A percentile compares a stretch with the other conserved stretches of the same genome.
Evolutionary conservation across 768 basidiomycete species (phyloP).

Genomic region (Boletus barrowsii): DNA sequence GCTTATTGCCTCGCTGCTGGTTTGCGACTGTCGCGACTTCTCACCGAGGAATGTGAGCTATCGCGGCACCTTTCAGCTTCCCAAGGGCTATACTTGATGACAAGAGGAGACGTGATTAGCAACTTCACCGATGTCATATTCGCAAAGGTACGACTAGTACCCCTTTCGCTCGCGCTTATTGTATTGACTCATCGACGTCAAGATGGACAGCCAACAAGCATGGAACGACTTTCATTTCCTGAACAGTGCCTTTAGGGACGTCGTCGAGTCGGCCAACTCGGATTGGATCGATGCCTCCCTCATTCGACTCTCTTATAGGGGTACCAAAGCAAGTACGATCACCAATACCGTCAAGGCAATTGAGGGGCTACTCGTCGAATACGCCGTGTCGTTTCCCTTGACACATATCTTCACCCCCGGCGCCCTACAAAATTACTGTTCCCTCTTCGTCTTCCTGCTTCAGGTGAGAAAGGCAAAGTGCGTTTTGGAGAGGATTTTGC

Average conservation of each 20-base stretch:
- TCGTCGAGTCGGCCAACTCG: constrained; percentile 48
- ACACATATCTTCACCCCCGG: constrained; percentile 70
- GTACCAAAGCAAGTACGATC: constrained; percentile 44
- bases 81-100: constrained; percentile 73
- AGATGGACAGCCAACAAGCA: constrained; percentile 72
- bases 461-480: constrained; percentile 73
- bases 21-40: constrained; percentile 49
- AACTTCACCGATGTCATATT: constrained; percentile 75
- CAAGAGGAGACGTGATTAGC: constrained; percentile 71
- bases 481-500: constrained; percentile 65
- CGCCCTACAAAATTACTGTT: constrained; percentile 55
- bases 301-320: constrained; percentile 68
- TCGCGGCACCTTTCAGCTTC: constrained; percentile 60
- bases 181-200: background rate
- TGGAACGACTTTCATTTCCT: constrained; percentile 86
- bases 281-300: constrained; percentile 66
- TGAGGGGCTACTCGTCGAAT: constrained; percentile 70
- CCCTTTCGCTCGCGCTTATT: background rate
- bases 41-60: constrained; percentile 65
- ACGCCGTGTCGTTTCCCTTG: constrained; percentile 76
- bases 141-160: constrained; percentile 48
- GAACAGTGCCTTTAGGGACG: constrained; percentile 72
- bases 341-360: constrained; percentile 59
- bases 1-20: constrained; percentile 54
- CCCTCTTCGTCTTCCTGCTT: constrained; percentile 67